Percentiles rank a stretch among this genome's conserved stretches.
Evolutionary conservation across 2,329 filamentous ascomycete species (phyloP).

Genomic region (Metarhizium guizhouense): DNA sequence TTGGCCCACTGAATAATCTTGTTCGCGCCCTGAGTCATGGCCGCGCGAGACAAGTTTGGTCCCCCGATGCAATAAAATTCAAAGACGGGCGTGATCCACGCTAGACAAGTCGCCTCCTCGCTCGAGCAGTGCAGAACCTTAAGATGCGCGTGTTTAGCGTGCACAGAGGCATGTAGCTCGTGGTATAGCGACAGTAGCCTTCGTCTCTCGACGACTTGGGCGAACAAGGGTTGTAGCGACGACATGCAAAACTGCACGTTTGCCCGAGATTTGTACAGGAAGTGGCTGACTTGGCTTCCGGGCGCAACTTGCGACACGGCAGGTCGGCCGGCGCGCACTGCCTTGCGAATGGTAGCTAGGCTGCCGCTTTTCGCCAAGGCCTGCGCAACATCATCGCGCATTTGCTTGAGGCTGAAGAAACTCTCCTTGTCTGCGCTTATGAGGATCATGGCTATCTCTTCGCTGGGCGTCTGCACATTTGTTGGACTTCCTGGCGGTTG

Average conservation of each 20-base stretch:
- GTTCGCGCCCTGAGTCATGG: constrained; percentile 77
- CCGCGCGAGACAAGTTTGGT: constrained; percentile 53
- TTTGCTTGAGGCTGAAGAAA: constrained; percentile 79
- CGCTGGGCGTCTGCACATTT: constrained; percentile 55
- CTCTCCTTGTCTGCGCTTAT: constrained; percentile 90
- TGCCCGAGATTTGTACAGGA: constrained; percentile 86
- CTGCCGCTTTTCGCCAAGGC: constrained; percentile 70
- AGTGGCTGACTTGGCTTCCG: constrained; percentile 75
- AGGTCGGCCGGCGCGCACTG: constrained; percentile 63
- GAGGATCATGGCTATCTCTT: constrained; percentile 83
- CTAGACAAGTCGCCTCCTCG: constrained; percentile 69
- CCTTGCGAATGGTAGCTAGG: constrained; percentile 63
- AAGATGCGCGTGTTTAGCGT: constrained; percentile 72
- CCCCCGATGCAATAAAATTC: constrained; percentile 95
- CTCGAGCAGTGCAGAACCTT: constrained; percentile 78
- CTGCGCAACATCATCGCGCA: constrained; percentile 52
- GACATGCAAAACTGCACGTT: constrained; percentile 97
- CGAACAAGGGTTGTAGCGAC: constrained; percentile 63
- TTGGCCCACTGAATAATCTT: constrained; percentile 87
- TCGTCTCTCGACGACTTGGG: constrained; percentile 47
- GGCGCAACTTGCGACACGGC: constrained; percentile 67
- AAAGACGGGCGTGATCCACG: constrained; percentile 85
- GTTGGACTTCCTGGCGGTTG: constrained; percentile 37
- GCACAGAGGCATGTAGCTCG: constrained; percentile 73
- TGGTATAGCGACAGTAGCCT: constrained; percentile 79